Evolutionary conservation across 371 early-diverging fungal genomes (phyloP).

Genomic region (Paraphysoderma sedebokerense): DNA sequence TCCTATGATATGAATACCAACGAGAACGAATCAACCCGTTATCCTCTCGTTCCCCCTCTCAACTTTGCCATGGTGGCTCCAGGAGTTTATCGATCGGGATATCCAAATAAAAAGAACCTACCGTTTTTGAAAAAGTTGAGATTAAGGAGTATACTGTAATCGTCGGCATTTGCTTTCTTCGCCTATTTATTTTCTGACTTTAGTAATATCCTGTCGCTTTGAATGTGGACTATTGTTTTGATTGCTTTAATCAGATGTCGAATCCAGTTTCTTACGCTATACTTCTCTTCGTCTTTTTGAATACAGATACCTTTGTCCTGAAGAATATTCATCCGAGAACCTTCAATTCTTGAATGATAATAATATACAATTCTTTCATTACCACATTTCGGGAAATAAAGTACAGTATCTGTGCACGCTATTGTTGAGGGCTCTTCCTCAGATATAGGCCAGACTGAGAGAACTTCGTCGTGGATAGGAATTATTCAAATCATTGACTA

Average conservation of each 20-base stretch:
- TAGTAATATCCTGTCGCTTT: neutral
- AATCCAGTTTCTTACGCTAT: neutral
- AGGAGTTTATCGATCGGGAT: slow-evolving; percentile 72
- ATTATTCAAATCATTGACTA: neutral
- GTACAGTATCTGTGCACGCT: slow-evolving; percentile 8
- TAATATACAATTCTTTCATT: slow-evolving; percentile 55
- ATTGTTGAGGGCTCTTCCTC: too few relatives aligned
- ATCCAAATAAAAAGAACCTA: slow-evolving; percentile 65
- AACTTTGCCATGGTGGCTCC: slow-evolving; percentile 76
- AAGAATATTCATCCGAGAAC: slow-evolving; percentile 66
- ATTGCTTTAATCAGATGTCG: neutral
- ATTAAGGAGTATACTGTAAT: slow-evolving; percentile 55
- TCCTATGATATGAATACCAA: too few relatives aligned
- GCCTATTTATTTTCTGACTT: neutral
- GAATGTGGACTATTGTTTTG: neutral
- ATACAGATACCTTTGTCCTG: slow-evolving; percentile 49
- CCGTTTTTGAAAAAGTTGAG: slow-evolving; percentile 56
- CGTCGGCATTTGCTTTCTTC: neutral
- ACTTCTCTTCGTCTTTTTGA: neutral
- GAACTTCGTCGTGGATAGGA: neutral
- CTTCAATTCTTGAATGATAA: slow-evolving; percentile 50
- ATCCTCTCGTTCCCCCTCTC: slow-evolving; percentile 75
- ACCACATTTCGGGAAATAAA: slow-evolving; percentile 71
- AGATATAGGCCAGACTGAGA: too few relatives aligned
- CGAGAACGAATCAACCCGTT: too few relatives aligned